phyloP scores from a whole-genome alignment of 2,329 filamentous ascomycete species.

The Dichotomopilus funicola region DNA sequence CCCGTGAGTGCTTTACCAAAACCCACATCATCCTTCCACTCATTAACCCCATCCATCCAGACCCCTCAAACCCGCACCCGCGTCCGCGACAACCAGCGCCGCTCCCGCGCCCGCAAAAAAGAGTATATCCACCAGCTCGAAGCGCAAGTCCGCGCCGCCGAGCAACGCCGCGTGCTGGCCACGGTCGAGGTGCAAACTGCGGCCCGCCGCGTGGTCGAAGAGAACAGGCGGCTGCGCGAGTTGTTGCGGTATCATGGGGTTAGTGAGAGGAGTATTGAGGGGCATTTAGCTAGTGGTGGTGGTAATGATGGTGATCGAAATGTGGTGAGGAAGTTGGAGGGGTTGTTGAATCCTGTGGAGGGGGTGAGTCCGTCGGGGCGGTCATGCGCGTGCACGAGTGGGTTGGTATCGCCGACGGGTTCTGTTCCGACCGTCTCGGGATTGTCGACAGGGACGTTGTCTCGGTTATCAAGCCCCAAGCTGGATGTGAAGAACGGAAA shows the following conservation, averaged over 20 bases:
- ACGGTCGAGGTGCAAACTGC: conserved; percentile 66
- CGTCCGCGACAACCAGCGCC: conserved; percentile 70
- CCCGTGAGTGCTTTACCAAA: too few relatives aligned
- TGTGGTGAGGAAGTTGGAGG: neutral
- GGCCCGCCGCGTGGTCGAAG: conserved; percentile 45
- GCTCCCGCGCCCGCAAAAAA: conserved; percentile 51
- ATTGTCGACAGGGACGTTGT: too few relatives aligned
- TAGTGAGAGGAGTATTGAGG: conserved; percentile 11
- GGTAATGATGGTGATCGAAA: neutral
- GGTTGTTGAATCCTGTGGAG: too few relatives aligned
- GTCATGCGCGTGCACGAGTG: too few relatives aligned
- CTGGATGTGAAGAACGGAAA: neutral
- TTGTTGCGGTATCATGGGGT: conserved; percentile 10
- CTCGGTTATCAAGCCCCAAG: neutral
- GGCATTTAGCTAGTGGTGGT: conserved; percentile 3
- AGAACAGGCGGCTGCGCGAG: conserved; percentile 28
- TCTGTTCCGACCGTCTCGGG: too few relatives aligned
- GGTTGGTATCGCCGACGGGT: too few relatives aligned
- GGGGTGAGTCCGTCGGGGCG: too few relatives aligned
- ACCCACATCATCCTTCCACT: neutral
- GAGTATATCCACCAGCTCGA: conserved; percentile 54
- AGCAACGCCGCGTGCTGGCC: conserved; percentile 60
- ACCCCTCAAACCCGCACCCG: conserved; percentile 36
- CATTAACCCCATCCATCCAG: neutral
- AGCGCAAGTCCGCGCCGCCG: conserved; percentile 54